Percentiles rank a stretch among this genome's conserved stretches.
Conservation (phyloP, 768 basidiomycete genomes). For the Lenzites betulinus region DNA sequence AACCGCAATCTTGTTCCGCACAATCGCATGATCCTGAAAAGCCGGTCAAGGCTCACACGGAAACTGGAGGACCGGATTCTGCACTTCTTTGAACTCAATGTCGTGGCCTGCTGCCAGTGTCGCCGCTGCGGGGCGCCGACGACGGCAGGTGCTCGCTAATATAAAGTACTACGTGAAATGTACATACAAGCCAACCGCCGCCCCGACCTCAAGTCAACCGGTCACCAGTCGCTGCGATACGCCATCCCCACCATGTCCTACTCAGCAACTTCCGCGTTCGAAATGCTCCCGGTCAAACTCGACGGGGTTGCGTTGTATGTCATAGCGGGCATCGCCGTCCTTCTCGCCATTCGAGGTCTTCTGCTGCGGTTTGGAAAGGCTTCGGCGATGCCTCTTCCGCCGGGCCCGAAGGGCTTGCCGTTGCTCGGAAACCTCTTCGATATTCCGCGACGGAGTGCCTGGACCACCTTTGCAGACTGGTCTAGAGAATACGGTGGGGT, state of each 20-base stretch:
- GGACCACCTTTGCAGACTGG: slow-evolving; percentile 15
- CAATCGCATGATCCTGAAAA: too few species aligned
- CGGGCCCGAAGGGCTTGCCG: slow-evolving; percentile 14
- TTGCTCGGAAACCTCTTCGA: slow-evolving; percentile 18
- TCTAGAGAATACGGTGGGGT: slow-evolving; percentile 11
- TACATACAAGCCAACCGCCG: too few species aligned
- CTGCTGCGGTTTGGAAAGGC: background rate
- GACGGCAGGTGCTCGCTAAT: too few species aligned
- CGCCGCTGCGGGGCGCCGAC: too few species aligned
- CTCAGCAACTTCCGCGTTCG: background rate
- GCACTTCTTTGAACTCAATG: too few species aligned
- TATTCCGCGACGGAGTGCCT: slow-evolving; percentile 7
- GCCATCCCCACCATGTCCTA: background rate
- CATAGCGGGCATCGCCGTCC: background rate
- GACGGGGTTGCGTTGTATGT: background rate
- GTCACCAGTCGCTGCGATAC: background rate
- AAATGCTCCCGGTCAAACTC: slow-evolving; percentile 13
- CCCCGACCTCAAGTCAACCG: background rate
- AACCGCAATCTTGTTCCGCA: too few species aligned
- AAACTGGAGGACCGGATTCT: too few species aligned
- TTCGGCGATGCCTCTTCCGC: background rate
- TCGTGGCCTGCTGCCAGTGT: too few species aligned
- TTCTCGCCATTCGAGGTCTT: background rate
- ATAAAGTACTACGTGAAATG: too few species aligned
- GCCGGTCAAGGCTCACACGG: too few species aligned